These are phyloP conservation scores for Plectosphaerella plurivora DNA, from an alignment of 2,329 filamentous ascomycete genomes.

Conservation along the genomic window DNA sequence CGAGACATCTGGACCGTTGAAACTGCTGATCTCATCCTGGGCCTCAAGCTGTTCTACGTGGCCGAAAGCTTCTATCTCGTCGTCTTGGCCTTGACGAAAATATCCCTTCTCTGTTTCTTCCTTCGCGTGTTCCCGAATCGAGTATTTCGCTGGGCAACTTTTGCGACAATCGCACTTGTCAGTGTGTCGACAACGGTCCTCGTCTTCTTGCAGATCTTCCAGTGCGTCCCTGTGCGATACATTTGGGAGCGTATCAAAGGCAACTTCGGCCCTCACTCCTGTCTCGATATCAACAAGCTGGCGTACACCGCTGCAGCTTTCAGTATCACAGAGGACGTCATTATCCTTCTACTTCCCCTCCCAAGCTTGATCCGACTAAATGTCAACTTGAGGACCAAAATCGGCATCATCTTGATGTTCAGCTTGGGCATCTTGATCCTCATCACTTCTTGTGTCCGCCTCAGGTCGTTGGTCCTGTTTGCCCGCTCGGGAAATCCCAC, in stretches of 20 bases:
- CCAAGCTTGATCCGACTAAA: constrained; percentile 25
- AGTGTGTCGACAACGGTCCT: constrained; percentile 17
- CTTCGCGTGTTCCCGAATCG: constrained; percentile 23
- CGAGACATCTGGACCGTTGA: constrained; percentile 33
- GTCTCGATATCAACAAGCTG: constrained; percentile 26
- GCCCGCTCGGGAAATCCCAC: constrained; percentile 30
- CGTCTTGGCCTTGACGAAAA: constrained; percentile 22
- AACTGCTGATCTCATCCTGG: constrained; percentile 17
- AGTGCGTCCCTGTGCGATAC: constrained; percentile 25
- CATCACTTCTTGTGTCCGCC: constrained; percentile 27
- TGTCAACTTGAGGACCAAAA: constrained; percentile 16
- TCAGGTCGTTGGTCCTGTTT: constrained; percentile 27
- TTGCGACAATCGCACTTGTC: constrained; percentile 18
- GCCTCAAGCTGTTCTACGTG: constrained; percentile 25
- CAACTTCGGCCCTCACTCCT: constrained; percentile 16
- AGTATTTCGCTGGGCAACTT: constrained; percentile 19
- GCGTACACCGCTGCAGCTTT: constrained; percentile 21
- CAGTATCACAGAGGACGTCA: constrained; percentile 28
- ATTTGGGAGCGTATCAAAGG: constrained; percentile 28
- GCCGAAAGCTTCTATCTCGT: constrained; percentile 27
- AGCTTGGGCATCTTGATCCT: constrained; percentile 30
- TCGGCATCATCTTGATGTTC: constrained; percentile 28
- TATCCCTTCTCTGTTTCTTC: constrained; percentile 26
- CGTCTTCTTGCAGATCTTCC: constrained; percentile 26
- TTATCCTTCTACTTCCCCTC: constrained; percentile 27